phyloP scores from a whole-genome alignment of 2,329 filamentous ascomycete species.

The Aspergillus quadricinctus region DNA sequence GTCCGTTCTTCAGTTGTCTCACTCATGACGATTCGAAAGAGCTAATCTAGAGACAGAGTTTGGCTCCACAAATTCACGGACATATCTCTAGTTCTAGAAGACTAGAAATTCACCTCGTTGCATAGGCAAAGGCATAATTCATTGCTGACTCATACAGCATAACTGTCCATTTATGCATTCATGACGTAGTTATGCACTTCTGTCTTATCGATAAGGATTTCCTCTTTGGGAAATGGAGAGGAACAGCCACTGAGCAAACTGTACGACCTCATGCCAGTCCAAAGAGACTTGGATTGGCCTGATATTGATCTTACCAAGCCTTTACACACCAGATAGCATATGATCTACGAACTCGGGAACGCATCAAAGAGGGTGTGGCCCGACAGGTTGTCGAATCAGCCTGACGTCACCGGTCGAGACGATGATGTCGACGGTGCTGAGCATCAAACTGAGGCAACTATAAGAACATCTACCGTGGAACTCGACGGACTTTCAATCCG shows the following conservation, averaged over 20 bases:
- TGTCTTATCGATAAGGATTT: neutral
- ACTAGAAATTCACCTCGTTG: neutral
- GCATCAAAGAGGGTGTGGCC: too few relatives aligned
- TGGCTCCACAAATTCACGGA: neutral
- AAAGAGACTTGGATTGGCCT: neutral
- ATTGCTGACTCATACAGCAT: neutral
- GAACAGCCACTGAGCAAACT: neutral
- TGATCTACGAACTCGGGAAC: neutral
- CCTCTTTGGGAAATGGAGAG: neutral
- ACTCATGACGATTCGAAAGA: neutral
- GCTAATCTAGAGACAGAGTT: neutral
- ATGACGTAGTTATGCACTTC: neutral
- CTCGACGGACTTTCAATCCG: neutral
- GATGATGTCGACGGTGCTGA: constrained; percentile 5
- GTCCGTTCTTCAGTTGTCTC: neutral
- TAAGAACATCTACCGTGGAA: neutral
- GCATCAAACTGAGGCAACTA: neutral
- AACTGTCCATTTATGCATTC: neutral
- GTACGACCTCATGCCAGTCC: neutral
- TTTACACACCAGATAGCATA: neutral
- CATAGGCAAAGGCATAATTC: neutral
- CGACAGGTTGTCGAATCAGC: neutral
- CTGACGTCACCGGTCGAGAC: constrained; percentile 6
- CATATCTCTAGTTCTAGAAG: neutral
- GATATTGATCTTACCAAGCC: neutral